Percentiles rank a stretch among this genome's conserved stretches.
These are phyloP conservation scores for Leccinum solheimii DNA, from an alignment of 1,284 basidiomycete species.

Conservation along the genomic window DNA sequence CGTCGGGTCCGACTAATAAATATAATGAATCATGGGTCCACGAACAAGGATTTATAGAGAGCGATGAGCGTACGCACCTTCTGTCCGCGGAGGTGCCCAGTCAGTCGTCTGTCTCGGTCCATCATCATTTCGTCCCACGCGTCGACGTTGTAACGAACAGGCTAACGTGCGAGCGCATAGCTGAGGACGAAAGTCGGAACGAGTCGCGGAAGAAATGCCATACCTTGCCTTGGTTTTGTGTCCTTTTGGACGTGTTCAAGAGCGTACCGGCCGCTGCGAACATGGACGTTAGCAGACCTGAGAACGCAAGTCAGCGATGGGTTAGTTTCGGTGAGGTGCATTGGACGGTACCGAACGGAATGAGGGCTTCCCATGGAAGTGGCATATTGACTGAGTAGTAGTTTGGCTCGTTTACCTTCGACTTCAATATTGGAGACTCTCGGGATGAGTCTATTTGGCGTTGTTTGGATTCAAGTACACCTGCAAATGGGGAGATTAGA, in stretches of 20 bases:
- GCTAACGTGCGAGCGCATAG: conserved; percentile 46
- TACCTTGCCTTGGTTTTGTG: conserved; percentile 90
- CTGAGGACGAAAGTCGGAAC: neutral
- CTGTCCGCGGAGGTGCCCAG: conserved; percentile 87
- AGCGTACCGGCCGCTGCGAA: conserved; percentile 88
- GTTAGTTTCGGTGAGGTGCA: accelerated
- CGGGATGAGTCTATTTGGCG: conserved; percentile 13
- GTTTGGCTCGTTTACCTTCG: neutral
- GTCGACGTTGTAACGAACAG: conserved; percentile 81
- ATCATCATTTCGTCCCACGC: conserved; percentile 96
- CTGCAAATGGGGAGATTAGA: neutral
- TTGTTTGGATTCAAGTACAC: conserved; percentile 14
- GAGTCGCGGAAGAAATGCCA: conserved; percentile 17
- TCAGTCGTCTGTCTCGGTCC: conserved; percentile 83
- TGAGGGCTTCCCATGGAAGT: conserved; percentile 91
- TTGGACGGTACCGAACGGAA: conserved; percentile 75
- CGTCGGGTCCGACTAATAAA: conserved; percentile 61
- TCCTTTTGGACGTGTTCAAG: conserved; percentile 71
- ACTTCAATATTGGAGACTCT: neutral
- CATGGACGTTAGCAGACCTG: conserved; percentile 85
- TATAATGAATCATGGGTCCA: neutral
- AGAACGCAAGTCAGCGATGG: conserved; percentile 9
- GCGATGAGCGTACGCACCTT: conserved; percentile 42
- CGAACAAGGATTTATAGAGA: conserved; percentile 1
- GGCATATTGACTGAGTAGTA: conserved; percentile 59